Percentiles rank a stretch among this genome's conserved stretches.
Conservation (phyloP, 139 green algal species). For the Volvox reticuliferus region DNA sequence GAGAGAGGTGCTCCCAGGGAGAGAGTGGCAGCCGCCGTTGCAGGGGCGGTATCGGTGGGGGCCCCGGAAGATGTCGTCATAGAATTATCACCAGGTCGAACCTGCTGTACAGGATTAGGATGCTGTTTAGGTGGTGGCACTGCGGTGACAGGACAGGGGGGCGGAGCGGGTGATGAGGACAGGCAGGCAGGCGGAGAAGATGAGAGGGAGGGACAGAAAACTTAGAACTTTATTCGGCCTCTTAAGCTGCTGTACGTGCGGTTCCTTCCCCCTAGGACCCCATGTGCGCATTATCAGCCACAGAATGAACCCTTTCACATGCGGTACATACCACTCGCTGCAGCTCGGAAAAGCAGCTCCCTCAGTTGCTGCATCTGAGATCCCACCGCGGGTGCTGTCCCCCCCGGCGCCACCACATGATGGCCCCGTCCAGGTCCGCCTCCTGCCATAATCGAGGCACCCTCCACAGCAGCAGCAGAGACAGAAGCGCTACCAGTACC, state of each 20-base stretch:
- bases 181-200: too few relatives aligned
- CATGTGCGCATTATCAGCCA: background rate
- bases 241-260: too few relatives aligned
- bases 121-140: background rate
- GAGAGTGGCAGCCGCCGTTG: background rate
- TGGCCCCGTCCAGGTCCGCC: background rate
- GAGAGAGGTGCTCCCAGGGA: background rate
- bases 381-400: background rate
- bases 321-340: background rate
- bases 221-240: too few relatives aligned
- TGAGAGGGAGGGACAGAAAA: too few relatives aligned
- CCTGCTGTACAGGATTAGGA: background rate
- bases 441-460: background rate
- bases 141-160: too few relatives aligned
- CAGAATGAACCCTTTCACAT: background rate
- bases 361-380: constrained; percentile 44
- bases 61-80: background rate
- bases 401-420: background rate
- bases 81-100: background rate
- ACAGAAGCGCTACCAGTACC: too few relatives aligned
- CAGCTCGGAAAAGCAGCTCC: constrained; percentile 12
- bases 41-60: background rate
- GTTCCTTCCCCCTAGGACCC: too few relatives aligned
- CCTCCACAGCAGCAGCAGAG: background rate
- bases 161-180: too few relatives aligned